Evolutionary conservation across 2,329 filamentous ascomycete species (phyloP), one percentile per base, ranked within the genome.

Genomic region (Aulographum hederae): DNA sequence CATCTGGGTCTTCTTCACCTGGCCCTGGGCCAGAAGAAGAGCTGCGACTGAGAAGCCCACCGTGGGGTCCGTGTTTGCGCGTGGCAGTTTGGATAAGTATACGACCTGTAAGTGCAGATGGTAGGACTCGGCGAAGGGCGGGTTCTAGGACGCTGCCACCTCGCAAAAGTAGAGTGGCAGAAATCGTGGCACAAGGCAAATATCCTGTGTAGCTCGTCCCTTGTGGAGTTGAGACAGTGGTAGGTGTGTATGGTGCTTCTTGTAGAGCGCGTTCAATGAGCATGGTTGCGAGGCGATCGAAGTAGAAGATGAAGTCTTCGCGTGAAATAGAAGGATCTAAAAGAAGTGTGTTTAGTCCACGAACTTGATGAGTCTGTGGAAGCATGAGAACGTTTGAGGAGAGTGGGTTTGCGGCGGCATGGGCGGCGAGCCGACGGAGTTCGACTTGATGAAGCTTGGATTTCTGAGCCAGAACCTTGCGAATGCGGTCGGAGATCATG

Each of bases 251-350:
- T 12, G 69, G 65, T 34, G 14, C 23, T 17, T 18, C 16, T 25
- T 48, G 45, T 8, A 44, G 38, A 32, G 56, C 65, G 46, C 57
- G 67, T 52, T 95, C 86, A 29, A 95, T 69, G 17, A 95, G 63
- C 32, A 94, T 61, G n/a, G 78, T 72, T 2, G 80, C 73, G 23
- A 95, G 61, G 23, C 89, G 71, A 53, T 98, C 84, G 52, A 95
- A 94, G 55, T 95, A 95, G 55, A 95, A 95, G 38, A 93, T 81
- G 50, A 94, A 95, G 43, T 95, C 85, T 48, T 93, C 86, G 26
- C 80, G 68, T 5, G 67, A 61, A 0, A 82, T 86, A 30, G 73
- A 67, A 13, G 79, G 76, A 43, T 89, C 69, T 46, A 91, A 77
- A 26, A 98, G 69, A 34, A 94, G 78, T 0, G 85, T 94, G 50